Percentiles rank a stretch among this genome's conserved stretches.
Conservation (phyloP, 352 stramenopile species). For the Globisporangium cystogenes region DNA sequence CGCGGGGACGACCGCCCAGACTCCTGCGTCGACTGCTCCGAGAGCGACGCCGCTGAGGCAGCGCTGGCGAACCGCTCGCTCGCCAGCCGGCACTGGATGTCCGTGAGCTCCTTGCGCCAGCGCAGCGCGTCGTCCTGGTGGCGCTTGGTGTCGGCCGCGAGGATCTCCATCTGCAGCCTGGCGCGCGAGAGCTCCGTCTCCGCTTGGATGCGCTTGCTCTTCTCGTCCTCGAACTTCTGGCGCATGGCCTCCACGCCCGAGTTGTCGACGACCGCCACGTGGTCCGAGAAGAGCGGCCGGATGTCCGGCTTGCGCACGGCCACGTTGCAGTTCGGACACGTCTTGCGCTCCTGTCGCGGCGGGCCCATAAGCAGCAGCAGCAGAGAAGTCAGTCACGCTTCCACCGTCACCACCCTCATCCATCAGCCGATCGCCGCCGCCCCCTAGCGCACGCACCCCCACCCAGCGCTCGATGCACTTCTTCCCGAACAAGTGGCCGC, state of each 20-base stretch:
- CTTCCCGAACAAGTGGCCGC: conserved; percentile 73
- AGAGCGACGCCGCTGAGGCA: not conserved
- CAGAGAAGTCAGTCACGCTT: not conserved
- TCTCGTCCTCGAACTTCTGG: conserved; percentile 55
- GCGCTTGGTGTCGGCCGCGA: conserved; percentile 15
- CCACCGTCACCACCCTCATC: too few relatives aligned
- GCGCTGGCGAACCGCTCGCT: conserved; percentile 14
- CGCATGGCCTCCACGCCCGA: conserved; percentile 48
- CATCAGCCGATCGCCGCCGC: not conserved
- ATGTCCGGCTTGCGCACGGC: conserved; percentile 43
- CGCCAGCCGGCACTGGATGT: conserved; percentile 20
- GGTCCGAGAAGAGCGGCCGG: conserved; percentile 55
- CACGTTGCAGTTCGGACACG: conserved; percentile 65
- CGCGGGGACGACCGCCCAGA: not conserved
- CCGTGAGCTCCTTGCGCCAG: conserved; percentile 24
- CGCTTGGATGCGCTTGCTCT: conserved; percentile 23
- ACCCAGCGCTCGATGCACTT: conserved; percentile 76
- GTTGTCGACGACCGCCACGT: conserved; percentile 78
- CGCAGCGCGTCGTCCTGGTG: conserved; percentile 19
- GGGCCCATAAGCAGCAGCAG: not conserved
- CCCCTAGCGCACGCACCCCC: conserved; percentile 13
- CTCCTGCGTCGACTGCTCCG: not conserved
- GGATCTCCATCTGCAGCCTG: conserved; percentile 33
- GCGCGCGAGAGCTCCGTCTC: conserved; percentile 39
- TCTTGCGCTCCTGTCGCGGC: not conserved